These are phyloP conservation scores for Pigoraptor vietnamica DNA, from an alignment of 78 protist species.

Conservation along the genomic window DNA sequence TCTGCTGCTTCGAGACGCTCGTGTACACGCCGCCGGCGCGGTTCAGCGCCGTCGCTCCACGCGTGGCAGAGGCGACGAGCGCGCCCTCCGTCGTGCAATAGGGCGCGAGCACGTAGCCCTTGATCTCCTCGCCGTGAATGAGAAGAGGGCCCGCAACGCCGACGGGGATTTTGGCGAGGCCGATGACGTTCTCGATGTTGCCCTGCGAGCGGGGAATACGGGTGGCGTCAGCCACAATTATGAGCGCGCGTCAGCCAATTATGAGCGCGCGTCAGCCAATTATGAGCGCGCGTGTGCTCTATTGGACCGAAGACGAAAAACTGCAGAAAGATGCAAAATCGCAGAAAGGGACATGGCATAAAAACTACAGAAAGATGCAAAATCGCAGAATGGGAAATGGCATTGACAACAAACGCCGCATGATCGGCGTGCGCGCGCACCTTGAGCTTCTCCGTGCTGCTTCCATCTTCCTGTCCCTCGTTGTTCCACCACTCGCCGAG, in stretches of 20 bases:
- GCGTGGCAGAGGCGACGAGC: constrained; percentile 66
- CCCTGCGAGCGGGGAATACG: background rate
- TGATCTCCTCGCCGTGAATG: constrained; percentile 37
- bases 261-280: too few relatives aligned
- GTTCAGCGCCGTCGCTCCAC: constrained; percentile 66
- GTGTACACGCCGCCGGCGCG: constrained; percentile 17
- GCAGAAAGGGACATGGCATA: too few relatives aligned
- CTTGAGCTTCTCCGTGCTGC: background rate
- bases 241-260: too few relatives aligned
- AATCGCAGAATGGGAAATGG: too few relatives aligned
- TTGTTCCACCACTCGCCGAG: background rate
- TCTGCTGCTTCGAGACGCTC: constrained; percentile 34
- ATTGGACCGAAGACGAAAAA: too few relatives aligned
- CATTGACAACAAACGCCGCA: too few relatives aligned
- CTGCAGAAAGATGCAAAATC: too few relatives aligned
- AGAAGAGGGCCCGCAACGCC: constrained; percentile 77
- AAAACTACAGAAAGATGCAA: too few relatives aligned
- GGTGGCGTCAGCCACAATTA: too few relatives aligned
- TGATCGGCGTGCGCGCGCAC: too few relatives aligned
- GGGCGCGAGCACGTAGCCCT: constrained; percentile 43
- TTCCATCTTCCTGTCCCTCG: background rate
- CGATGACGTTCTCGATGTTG: background rate
- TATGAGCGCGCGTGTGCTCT: too few relatives aligned
- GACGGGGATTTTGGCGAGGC: constrained; percentile 16
- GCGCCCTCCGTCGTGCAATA: constrained; percentile 89